phyloP scores from a whole-genome alignment of 1,139 yeast genomes.

The Suhomyces choctaworum region DNA sequence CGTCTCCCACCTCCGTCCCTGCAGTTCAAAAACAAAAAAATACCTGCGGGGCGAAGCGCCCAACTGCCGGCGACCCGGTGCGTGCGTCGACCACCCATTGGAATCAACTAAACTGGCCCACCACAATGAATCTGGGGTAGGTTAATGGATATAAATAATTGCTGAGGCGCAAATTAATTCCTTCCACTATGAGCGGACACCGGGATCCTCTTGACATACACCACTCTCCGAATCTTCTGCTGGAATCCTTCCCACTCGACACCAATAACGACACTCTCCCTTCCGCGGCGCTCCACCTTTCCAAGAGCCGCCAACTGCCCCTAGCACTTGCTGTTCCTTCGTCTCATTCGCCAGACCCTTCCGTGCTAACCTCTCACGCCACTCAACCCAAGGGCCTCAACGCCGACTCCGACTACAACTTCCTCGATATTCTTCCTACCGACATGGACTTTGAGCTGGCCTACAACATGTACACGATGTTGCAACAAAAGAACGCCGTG shows the following conservation, averaged over 20 bases:
- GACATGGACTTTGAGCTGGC: conserved; percentile 55
- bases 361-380: not conserved
- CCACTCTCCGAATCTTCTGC: not conserved
- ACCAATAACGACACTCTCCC: not conserved
- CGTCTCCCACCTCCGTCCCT: no score
- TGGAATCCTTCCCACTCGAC: not conserved
- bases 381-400: not conserved
- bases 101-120: conserved; percentile 7
- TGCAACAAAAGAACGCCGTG: conserved; percentile 43
- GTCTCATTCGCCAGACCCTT: not conserved
- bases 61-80: conserved; percentile 11
- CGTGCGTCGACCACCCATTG: conserved; percentile 7
- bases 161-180: conserved; percentile 3
- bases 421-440: conserved; percentile 19
- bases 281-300: no score
- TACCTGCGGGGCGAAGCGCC: conserved; percentile 10
- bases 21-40: conserved; percentile 1
- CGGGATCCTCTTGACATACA: conserved; percentile 3
- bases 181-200: conserved; percentile 9
- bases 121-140: conserved; percentile 13
- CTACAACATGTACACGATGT: conserved; percentile 39
- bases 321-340: not conserved
- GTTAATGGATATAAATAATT: conserved; percentile 9
- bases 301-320: not conserved
- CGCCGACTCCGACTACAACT: conserved; percentile 5